Evolutionary conservation across 495 filamentous ascomycete species (phyloP), one percentile per base, ranked within the genome.

Genomic region (Wilcoxina mikolae): DNA sequence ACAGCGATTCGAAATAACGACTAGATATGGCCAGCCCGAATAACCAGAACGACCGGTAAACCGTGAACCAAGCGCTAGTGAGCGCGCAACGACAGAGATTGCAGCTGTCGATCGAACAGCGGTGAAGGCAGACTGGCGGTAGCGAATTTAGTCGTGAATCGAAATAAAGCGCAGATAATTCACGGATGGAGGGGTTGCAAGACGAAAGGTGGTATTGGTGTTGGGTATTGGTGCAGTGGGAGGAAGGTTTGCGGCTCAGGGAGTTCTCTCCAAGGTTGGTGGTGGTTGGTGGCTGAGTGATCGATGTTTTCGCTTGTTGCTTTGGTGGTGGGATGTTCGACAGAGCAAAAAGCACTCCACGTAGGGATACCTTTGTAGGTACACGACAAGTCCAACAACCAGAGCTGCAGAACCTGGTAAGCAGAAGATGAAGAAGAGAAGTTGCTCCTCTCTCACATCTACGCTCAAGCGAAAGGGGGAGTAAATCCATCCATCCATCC

Each of bases 181-280:
- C 17, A 18, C 39, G 20, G 39, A 43, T 43, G 39, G 39, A 43
- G 39, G 39, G 39, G 39, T 20, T 43, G n/a, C n/a, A n/a, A n/a
- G n/a, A n/a, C n/a, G n/a, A n/a, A n/a, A n/a, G n/a, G 12, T 17
- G 44, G 44, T 47, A 3, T 15, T 1, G 44, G 1, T 15, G 1
- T 29, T 3, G 11, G 50, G 31, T 20, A 29, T 26, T 29, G 26
- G 59, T 59, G 50, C 51, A 44, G 38, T 33, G 49, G 60, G 50
- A 54, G 58, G 56, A 57, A 46, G 48, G 54, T 52, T 22, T 26
- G 12, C 38, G 26, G 29, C 17, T 29, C 43, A 27, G 51, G 28
- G 33, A 46, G 23, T 29, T 43, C 39, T 10, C 10, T 9, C 20
- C 39, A 43, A 43, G 39, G 39, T 43, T 43, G 39, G 39, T 45